Percentiles rank a stretch among this genome's conserved stretches.
Evolutionary conservation across 805 yeast genomes (phyloP).

Genomic region (Wickerhamomyces pijperi): DNA sequence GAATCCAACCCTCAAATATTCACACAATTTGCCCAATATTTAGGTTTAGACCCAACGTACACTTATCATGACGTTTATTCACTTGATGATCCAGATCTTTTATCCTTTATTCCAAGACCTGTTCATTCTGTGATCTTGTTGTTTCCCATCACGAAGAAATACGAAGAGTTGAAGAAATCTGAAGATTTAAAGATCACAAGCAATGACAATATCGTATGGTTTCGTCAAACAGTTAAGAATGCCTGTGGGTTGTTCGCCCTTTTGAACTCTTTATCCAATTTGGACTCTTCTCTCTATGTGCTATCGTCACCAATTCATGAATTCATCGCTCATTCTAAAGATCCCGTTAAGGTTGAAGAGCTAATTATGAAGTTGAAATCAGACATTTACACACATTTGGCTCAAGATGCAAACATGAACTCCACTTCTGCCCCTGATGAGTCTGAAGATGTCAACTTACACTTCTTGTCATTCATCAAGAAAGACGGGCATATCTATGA

Average conservation of each 20-base stretch:
- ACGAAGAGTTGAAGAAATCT: slow-evolving; percentile 43
- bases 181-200: slow-evolving; percentile 1
- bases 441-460: slow-evolving; percentile 45
- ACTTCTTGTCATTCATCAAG: slow-evolving; percentile 67
- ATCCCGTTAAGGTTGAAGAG: slow-evolving; percentile 17
- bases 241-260: slow-evolving; percentile 92
- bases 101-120: slow-evolving; percentile 77
- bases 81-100: slow-evolving; percentile 69
- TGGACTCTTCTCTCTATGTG: slow-evolving; percentile 19
- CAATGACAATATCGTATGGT: slow-evolving; percentile 47
- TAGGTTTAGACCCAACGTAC: slow-evolving; percentile 55
- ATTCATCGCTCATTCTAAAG: slow-evolving; percentile 9
- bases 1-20: slow-evolving; percentile 88
- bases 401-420: slow-evolving; percentile 26
- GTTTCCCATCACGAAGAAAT: slow-evolving; percentile 64
- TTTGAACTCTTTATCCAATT: slow-evolving; percentile 46
- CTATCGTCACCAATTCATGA: slow-evolving; percentile 7
- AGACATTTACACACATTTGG: slow-evolving; percentile 32
- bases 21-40: slow-evolving; percentile 47
- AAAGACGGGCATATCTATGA: slow-evolving; percentile 57
- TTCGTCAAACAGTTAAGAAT: slow-evolving; percentile 72
- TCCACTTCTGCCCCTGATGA: slow-evolving; percentile 55
- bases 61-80: slow-evolving; percentile 77
- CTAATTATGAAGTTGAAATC: slow-evolving; percentile 25
- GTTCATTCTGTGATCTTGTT: slow-evolving; percentile 62